A percentile compares a stretch with the other conserved stretches of the same genome.
These are phyloP conservation scores for Kregervanrija pseudodelftensis DNA, from an alignment of 805 yeast species.

Conservation along the genomic window DNA sequence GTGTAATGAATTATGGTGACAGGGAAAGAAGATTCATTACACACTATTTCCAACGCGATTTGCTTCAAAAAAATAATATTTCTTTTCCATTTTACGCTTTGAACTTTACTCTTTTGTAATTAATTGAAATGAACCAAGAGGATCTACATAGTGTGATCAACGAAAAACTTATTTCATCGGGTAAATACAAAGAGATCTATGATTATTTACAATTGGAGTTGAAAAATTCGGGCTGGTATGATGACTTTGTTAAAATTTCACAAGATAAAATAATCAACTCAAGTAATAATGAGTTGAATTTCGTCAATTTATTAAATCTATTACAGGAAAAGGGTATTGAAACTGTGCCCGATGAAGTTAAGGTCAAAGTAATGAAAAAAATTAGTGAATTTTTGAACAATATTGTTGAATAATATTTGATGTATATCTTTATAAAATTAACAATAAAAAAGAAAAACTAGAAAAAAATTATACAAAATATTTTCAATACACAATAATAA, in stretches of 20 bases:
- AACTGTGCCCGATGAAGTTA: conserved; percentile 62
- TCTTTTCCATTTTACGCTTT: too few relatives aligned
- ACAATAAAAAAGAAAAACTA: background rate
- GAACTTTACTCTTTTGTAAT: too few relatives aligned
- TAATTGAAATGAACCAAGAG: too few relatives aligned
- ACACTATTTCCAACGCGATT: too few relatives aligned
- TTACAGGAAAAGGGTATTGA: conserved; percentile 62
- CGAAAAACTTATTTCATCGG: conserved; percentile 54
- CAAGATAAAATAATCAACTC: conserved; percentile 29
- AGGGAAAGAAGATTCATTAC: too few relatives aligned
- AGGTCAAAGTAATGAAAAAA: conserved; percentile 48
- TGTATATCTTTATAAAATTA: background rate
- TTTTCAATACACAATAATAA: conserved; percentile 1
- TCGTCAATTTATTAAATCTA: conserved; percentile 41
- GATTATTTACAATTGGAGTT: conserved; percentile 55
- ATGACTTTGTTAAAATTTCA: conserved; percentile 58
- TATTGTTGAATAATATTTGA: conserved; percentile 29
- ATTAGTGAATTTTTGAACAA: conserved; percentile 54
- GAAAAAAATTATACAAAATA: background rate
- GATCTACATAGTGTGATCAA: too few relatives aligned
- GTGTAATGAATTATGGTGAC: too few relatives aligned
- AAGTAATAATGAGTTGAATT: conserved; percentile 30
- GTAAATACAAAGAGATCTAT: conserved; percentile 73
- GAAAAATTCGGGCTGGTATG: conserved; percentile 81
- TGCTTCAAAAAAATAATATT: too few relatives aligned